Evolutionary conservation across 768 basidiomycete species (phyloP), one percentile per base, ranked within the genome.

Genomic region (Rhizopogon rudus): DNA sequence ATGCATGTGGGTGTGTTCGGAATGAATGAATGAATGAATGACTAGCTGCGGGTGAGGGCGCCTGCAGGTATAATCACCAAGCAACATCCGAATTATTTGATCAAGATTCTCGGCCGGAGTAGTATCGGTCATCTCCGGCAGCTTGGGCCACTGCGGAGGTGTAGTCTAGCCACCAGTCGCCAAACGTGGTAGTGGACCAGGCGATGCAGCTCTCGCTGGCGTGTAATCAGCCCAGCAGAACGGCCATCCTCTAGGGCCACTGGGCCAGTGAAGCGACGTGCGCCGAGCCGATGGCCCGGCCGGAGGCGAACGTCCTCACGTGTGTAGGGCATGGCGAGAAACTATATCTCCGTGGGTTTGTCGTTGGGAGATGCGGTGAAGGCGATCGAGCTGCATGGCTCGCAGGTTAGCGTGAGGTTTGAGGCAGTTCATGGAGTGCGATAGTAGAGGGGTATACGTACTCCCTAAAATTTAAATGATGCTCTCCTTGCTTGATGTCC

Each of bases 191-290:
- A 20, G 35, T 20, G 7, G 46, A 33, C 46, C 20, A 3, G 10
- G 7, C 3, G 13, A 13, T 33, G 31, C 46, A 20, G 12, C 17
- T 48, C 17, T 33, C 13, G 17, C 13, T 48, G 17, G 31, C 29
- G 6, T 46, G 3, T 14, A 17, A 6, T 46, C 17, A 33, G 5
- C 31, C 29, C 17, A 46, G 6, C 17, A 9, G 37, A 5, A 13
- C 88, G 3, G 87, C 86, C 74, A 86, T 83, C 17, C 64, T 65
- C 67, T 90, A 81, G 56, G 92, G 86, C 90, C 90, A 92, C 6
- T 64, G 62, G 2, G 83, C 88, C 31, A 89, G 75, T 14, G 75
- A 70, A 0, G 82, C 80, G 55, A 83, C 88, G 55, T 74, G 72
- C 1, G 84, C 87, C 8, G 4, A 93, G 73, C 35, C 88, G 76